Evolutionary conservation across 148 eudicot species (phyloP).

Genomic region (Salicornia ramosissima): DNA sequence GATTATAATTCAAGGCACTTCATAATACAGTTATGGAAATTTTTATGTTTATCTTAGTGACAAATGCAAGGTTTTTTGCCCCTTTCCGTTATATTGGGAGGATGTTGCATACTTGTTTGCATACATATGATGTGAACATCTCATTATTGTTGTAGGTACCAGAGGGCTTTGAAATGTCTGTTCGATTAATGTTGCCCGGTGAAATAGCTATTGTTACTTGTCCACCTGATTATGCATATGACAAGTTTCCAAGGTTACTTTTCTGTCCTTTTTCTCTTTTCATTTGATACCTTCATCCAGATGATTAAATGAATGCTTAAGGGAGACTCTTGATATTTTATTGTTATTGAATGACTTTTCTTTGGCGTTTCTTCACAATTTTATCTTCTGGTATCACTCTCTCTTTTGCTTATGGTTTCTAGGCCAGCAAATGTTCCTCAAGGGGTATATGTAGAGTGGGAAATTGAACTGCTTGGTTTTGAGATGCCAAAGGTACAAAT

Average conservation of each 20-base stretch:
- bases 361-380: neutral
- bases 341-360: neutral
- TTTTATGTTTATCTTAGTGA: no score
- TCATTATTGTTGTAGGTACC: constrained; percentile 57
- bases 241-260: constrained; percentile 75
- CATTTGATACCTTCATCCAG: neutral
- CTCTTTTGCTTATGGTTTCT: constrained; percentile 14
- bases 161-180: constrained; percentile 97
- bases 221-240: constrained; percentile 99
- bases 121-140: neutral
- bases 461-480: constrained; percentile 94
- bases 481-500: constrained; percentile 77
- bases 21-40: no score
- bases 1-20: no score
- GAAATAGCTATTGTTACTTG: constrained; percentile 89
- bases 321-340: neutral
- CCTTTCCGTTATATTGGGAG: neutral
- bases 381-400: neutral
- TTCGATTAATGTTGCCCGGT: constrained; percentile 93
- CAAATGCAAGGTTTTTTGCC: neutral
- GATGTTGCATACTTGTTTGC: neutral
- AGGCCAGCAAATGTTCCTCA: constrained; percentile 89
- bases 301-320: neutral
- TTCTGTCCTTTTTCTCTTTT: neutral
- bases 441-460: constrained; percentile 89